Conservation (phyloP, 306 rosid genomes). For the Aeschynomene evenia region DNA sequence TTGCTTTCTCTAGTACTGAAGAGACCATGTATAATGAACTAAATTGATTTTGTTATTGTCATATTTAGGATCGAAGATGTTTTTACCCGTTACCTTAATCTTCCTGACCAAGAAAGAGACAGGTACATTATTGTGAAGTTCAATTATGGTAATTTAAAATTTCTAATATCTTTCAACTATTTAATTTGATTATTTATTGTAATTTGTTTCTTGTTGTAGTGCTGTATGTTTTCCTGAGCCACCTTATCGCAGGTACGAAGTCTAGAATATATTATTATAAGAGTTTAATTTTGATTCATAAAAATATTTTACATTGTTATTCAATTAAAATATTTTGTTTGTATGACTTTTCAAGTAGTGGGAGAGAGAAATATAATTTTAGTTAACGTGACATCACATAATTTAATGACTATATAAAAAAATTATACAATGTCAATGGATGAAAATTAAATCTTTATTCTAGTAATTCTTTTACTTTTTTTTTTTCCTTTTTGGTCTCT, state of each 20-base stretch:
- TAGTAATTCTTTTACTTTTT: not conserved
- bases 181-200: constrained; percentile 25
- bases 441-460: no score
- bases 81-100: constrained; percentile 70
- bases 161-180: not conserved
- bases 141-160: not conserved
- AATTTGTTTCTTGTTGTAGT: constrained; percentile 39
- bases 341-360: no score
- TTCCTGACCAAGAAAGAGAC: constrained; percentile 80
- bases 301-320: no score
- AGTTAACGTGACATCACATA: no score
- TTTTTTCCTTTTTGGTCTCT: not conserved
- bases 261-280: no score
- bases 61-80: constrained; percentile 80
- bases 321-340: no score
- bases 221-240: constrained; percentile 52
- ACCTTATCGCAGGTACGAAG: constrained; percentile 44
- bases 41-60: not conserved
- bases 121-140: constrained; percentile 43
- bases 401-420: no score
- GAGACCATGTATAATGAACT: not conserved
- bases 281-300: no score
- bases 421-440: no score
- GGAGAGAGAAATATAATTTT: no score
- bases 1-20: not conserved